Base-by-base conservation (phyloP, 1,139 yeast species). In the Pneumocystis sp. region DNA sequence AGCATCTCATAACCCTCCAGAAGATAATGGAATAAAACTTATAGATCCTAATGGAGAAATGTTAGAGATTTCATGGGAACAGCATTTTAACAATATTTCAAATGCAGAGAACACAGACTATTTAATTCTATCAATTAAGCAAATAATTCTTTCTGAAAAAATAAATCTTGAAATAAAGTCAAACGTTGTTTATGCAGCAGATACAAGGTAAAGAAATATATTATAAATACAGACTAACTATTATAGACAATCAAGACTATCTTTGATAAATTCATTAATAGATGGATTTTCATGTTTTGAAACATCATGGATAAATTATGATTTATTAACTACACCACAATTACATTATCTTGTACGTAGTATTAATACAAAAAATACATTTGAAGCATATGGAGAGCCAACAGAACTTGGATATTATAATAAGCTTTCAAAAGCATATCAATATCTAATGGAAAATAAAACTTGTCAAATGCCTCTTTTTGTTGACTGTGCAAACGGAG, bases 1-100 rank as follows among this genome's bases (percentile, higher is more conserved):
- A 1, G 98, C 98, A 0, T 89, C 96, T 1, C 98, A 93, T 75
- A 93, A 93, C 72, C 97, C 97, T 0, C 96, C 97, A 0, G 80
- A 80, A 64, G 98, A 93, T 73, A 93, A 93, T 71, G 98, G 98
- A n/a, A 96, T 93, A 66, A 93, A 93, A 76, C 80, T 93, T 34
- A 90, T 91, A 57, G 98, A 93, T 71, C 97, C 98, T 0, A 77
- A 72, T 61, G 71, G 71, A 17, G 67, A 64, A 29, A 64, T 62
- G 66, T 63, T 67, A 44, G 67, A 65, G 37, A 57, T 45, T 6
- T 44, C 81, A 17, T 95, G 98, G 98, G 98, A 93, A 74, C 76
- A 79, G 1, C 79, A 84, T 70, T 96, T 96, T 40, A 89, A 96
- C 0, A 72, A 76, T 40, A 77, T 93, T 69, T 97, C 97, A 67